Base-by-base conservation (phyloP, 352 stramenopile species). In the Thalassiosira oceanica region DNA sequence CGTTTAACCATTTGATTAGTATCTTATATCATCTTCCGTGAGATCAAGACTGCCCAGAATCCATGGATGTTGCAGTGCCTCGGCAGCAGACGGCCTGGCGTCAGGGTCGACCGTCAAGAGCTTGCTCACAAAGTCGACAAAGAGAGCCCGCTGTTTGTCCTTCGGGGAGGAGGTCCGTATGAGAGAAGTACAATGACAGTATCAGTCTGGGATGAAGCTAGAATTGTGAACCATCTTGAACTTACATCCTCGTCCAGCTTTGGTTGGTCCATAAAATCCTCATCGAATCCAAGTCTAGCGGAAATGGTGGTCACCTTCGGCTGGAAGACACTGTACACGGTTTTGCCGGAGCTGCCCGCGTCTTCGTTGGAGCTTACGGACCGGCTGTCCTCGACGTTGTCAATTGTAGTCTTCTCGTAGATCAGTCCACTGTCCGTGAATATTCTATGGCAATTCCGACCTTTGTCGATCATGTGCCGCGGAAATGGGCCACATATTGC, bases 351-450 rank as follows among this genome's bases (percentile, higher is more conserved):
- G 46, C 29, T 43, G 37, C 55, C 44, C 27, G 58, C 55, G 15
- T 45, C 31, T 13, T 55, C 42, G 16, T 43, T 50, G 28, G 51
- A 67, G 20, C 37, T 50, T n/a, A n/a, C n/a, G 10, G 18, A 27
- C 44, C 27, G 29, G 27, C 58, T 67, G 39, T 33, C 54, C 21
- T 76, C 76, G 21, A 67, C 46, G 23, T 80, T 58, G 13, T 83
- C 50, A n/a, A 66, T 26, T 20, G 77, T 68, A n/a, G 83, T 61
- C 23, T 84, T 74, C 49, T 93, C 83, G 68, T 88, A 94, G 7
- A 95, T 72, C 20, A 92, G 61, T 5, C 86, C 83, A 64, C 72
- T 78, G 36, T 82, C 69, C 18, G 83, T 92, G 56, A 94, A 94
- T 72, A 92, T 94, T 7, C 74, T 70, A 45, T 68, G 65, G 45